Conservation (phyloP, 1,284 basidiomycete species). For the Fomitopsis palustris region DNA sequence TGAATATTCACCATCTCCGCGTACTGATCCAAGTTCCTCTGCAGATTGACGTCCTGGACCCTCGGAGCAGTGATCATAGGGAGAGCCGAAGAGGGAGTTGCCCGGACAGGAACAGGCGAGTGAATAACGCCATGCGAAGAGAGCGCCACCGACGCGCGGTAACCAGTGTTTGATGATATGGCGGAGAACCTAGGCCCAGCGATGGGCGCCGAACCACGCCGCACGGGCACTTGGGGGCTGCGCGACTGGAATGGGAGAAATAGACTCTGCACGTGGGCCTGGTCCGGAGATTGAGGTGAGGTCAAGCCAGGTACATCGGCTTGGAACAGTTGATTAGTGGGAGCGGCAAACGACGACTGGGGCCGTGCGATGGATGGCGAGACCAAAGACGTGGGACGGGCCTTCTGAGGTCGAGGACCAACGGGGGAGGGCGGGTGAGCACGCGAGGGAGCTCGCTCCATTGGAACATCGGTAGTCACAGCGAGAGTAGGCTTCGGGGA, state of each 20-base stretch:
- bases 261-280: slow-evolving; percentile 7
- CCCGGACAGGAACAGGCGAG: slow-evolving; percentile 19
- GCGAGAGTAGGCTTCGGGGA: slow-evolving; percentile 28
- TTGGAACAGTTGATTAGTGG: neutral
- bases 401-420: slow-evolving; percentile 39
- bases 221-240: slow-evolving; percentile 10
- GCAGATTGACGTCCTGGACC: slow-evolving; percentile 37
- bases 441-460: slow-evolving; percentile 27
- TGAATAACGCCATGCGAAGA: slow-evolving; percentile 17
- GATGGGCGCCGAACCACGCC: slow-evolving; percentile 10
- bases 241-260: slow-evolving; percentile 2
- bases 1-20: slow-evolving; percentile 40
- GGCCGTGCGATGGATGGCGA: slow-evolving; percentile 9
- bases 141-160: slow-evolving; percentile 2
- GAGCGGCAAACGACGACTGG: slow-evolving; percentile 1
- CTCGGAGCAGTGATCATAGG: slow-evolving; percentile 35
- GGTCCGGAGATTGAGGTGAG: slow-evolving; percentile 2
- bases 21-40: slow-evolving; percentile 41
- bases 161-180: neutral
- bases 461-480: slow-evolving; percentile 13
- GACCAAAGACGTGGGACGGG: slow-evolving; percentile 32
- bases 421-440: slow-evolving; percentile 46
- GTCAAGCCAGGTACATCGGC: neutral
- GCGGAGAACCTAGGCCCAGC: slow-evolving; percentile 3
- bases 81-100: slow-evolving; percentile 15